These are phyloP conservation scores for Elaeagnus macrophylla DNA, from an alignment of 306 rosid genomes.

Conservation along the genomic window DNA sequence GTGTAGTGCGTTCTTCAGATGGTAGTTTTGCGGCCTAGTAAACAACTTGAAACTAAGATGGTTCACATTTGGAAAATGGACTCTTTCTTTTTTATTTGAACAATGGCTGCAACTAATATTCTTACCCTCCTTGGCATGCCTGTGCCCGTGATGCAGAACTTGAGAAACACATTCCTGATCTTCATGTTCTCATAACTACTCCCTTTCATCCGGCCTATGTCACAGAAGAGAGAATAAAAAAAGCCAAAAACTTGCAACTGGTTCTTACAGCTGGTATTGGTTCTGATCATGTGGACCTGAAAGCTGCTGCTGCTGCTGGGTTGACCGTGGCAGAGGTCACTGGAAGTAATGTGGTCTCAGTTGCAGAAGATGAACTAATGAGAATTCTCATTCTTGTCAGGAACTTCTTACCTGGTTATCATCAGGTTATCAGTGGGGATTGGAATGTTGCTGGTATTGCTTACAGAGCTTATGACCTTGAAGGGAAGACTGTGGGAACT, in stretches of 20 bases:
- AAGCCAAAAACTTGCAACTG: slow-evolving; percentile 78
- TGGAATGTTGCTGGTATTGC: slow-evolving; percentile 97
- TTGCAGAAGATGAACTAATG: slow-evolving; percentile 95
- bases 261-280: slow-evolving; percentile 93
- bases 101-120: slow-evolving; percentile 14
- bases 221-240: slow-evolving; percentile 82
- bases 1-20: too few relatives aligned
- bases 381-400: slow-evolving; percentile 78
- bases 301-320: slow-evolving; percentile 92
- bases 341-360: slow-evolving; percentile 85
- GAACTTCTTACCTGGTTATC: slow-evolving; percentile 80
- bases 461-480: slow-evolving; percentile 85
- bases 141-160: slow-evolving; percentile 44
- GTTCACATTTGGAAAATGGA: too few relatives aligned
- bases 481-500: slow-evolving; percentile 83
- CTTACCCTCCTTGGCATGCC: slow-evolving; percentile 1
- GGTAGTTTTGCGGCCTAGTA: too few relatives aligned
- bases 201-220: slow-evolving; percentile 99
- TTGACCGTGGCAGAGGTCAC: slow-evolving; percentile 95
- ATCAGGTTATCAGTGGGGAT: slow-evolving; percentile 63
- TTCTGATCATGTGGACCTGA: slow-evolving; percentile 83
- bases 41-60: too few relatives aligned
- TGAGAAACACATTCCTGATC: slow-evolving; percentile 78
- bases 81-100: too few relatives aligned
- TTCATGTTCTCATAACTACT: slow-evolving; percentile 80